Evolutionary conservation across 257 asterid genomes (phyloP), one percentile per base, ranked within the genome.

Genomic region (Forsythia suspensa): DNA sequence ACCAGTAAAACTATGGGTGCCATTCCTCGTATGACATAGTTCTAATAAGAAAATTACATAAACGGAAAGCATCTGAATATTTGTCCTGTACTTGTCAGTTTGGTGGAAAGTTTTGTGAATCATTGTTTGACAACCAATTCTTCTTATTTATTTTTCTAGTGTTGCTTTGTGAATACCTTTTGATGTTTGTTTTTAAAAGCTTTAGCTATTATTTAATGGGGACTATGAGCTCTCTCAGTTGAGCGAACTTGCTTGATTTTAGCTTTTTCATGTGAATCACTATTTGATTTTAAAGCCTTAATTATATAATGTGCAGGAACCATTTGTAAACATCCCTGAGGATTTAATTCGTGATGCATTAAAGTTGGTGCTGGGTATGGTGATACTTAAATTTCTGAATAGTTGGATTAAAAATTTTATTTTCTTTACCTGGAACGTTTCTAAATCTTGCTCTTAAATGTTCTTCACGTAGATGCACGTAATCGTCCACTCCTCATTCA

Each of bases 401-500:
- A 72, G 7, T 76, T 38, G 2, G 13, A 18, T 36, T 57, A 57
- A 57, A 7, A 20, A 8, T 38, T 70, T 38, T 66, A 20, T 43
- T 21, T 16, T 37, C 1, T 77, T 51, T 57, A 65, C 73, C 34
- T 44, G 41, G 46, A 37, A 21, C 38, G 36, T 8, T 77, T 48
- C 20, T 59, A 67, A 83, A 46, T 38, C 77, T 29, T 20, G 51
- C 37, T 16, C 41, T 71, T 46, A n/a, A 73, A 69, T 77, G 42
- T 76, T 52, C 61, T 9, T 3, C 51, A 20, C 71, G 65, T 87
- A 94, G 97, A 94, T 85, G 92, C 87, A 82, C 85, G 89, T 83
- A 90, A 92, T 77, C 95, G 73, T 55, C 98, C 98, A 1, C 88
- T 91, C 61, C 88, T 94, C 75, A 94, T 92, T 76, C 98, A 94